Evolutionary conservation across 2,329 filamentous ascomycete species (phyloP).

Genomic region (Endocalyx cinctus): DNA sequence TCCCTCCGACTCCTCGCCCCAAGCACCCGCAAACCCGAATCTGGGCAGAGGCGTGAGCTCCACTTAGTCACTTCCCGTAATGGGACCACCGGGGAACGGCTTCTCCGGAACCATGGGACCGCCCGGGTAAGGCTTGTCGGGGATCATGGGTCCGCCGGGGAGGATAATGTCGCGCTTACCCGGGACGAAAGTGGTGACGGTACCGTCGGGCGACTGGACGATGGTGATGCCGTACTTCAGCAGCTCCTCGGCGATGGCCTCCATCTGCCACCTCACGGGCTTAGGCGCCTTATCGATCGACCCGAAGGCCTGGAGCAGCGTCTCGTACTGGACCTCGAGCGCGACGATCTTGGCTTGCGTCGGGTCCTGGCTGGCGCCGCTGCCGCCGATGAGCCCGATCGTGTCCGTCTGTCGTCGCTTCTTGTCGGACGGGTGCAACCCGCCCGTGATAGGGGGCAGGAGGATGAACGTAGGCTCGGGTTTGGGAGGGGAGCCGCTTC

Average conservation of each 20-base stretch:
- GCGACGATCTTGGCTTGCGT: constrained; percentile 21
- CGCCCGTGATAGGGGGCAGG: constrained; percentile 10
- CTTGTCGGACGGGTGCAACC: constrained; percentile 9
- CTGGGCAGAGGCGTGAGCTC: too few species aligned
- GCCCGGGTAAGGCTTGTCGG: constrained; percentile 26
- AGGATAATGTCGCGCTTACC: constrained; percentile 26
- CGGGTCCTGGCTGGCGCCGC: constrained; percentile 13
- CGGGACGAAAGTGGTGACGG: constrained; percentile 27
- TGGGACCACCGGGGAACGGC: constrained; percentile 4
- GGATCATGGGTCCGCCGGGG: constrained; percentile 20
- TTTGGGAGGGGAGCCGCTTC: constrained; percentile 5
- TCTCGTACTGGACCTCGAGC: constrained; percentile 24
- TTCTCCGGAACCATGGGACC: constrained; percentile 17
- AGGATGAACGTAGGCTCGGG: constrained; percentile 6
- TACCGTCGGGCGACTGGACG: constrained; percentile 28
- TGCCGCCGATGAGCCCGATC: constrained; percentile 5
- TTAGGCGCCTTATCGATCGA: too few species aligned
- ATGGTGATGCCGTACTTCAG: constrained; percentile 31
- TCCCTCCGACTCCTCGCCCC: too few species aligned
- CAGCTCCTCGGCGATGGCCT: constrained; percentile 23
- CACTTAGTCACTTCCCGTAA: too few species aligned
- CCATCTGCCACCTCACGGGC: constrained; percentile 16
- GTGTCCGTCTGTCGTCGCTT: constrained; percentile 10
- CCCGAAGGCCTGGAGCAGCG: constrained; percentile 20
- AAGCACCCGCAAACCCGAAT: too few species aligned